Evolutionary conservation across 2,329 filamentous ascomycete species (phyloP).

Genomic region (Fragosphaeria purpurea): DNA sequence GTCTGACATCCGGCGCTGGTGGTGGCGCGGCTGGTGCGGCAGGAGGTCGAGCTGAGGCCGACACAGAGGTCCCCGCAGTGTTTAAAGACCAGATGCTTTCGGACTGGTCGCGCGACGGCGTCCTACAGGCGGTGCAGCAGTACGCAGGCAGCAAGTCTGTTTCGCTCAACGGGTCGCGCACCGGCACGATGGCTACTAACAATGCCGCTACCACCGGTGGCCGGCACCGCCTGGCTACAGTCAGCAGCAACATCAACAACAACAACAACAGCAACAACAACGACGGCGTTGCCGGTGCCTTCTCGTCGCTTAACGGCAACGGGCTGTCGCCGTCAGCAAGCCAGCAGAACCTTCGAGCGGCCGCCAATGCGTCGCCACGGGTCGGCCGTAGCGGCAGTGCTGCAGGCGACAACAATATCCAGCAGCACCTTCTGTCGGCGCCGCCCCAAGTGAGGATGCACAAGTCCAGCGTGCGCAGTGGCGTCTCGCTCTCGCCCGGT

Average conservation of each 20-base stretch:
- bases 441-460: conserved; percentile 29
- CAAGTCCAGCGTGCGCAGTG: conserved; percentile 45
- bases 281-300: no score
- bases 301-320: conserved; percentile 16
- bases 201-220: background rate
- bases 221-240: conserved; percentile 49
- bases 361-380: conserved; percentile 28
- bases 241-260: conserved; percentile 17
- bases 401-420: conserved; percentile 10
- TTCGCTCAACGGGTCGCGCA: conserved; percentile 66
- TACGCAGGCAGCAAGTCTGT: conserved; percentile 60
- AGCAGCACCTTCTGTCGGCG: conserved; percentile 21
- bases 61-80: conserved; percentile 51
- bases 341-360: conserved; percentile 41
- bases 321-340: conserved; percentile 36
- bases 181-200: conserved; percentile 45
- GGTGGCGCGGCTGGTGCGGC: conserved; percentile 8
- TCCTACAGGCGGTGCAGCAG: conserved; percentile 48
- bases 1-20: background rate
- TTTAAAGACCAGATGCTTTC: conserved; percentile 67
- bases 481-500: conserved; percentile 33
- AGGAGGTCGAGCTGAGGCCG: conserved; percentile 19
- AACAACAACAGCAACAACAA: no score
- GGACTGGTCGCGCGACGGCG: conserved; percentile 70
- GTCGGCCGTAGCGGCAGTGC: conserved; percentile 9